phyloP scores from a whole-genome alignment of 768 basidiomycete genomes.

The Russula compacta region DNA sequence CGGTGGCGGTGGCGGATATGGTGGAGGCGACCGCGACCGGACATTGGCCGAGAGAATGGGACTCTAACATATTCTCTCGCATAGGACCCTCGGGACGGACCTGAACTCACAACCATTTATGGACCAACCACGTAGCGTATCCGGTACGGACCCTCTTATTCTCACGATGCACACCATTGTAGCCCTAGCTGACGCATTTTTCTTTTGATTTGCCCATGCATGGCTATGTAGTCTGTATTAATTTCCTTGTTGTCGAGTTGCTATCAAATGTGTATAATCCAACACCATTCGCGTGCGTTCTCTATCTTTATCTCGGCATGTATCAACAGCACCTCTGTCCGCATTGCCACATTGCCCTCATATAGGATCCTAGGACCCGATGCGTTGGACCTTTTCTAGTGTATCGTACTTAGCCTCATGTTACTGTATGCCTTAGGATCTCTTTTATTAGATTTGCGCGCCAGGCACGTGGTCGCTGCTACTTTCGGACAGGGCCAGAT shows the following conservation, averaged over 20 bases:
- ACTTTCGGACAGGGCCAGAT: neutral
- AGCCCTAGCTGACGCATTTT: slow-evolving; percentile 26
- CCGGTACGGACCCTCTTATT: slow-evolving; percentile 27
- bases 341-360: too few relatives aligned
- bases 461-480: neutral
- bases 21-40: slow-evolving; percentile 46
- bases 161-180: slow-evolving; percentile 21
- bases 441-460: neutral
- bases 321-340: neutral
- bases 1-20: slow-evolving; percentile 23
- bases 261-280: slow-evolving; percentile 25
- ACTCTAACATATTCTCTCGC: slow-evolving; percentile 35
- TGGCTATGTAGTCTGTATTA: slow-evolving; percentile 30
- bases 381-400: neutral
- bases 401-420: neutral
- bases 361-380: neutral
- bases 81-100: slow-evolving; percentile 17
- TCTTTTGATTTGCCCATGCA: slow-evolving; percentile 13
- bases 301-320: neutral
- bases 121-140: slow-evolving; percentile 28
- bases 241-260: slow-evolving; percentile 21
- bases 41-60: slow-evolving; percentile 83
- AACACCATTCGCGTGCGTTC: slow-evolving; percentile 11
- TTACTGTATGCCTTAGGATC: neutral
- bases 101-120: slow-evolving; percentile 13